These are phyloP conservation scores for Ceratobasidium papillatum DNA, from an alignment of 1,284 basidiomycete genomes.

Conservation along the genomic window DNA sequence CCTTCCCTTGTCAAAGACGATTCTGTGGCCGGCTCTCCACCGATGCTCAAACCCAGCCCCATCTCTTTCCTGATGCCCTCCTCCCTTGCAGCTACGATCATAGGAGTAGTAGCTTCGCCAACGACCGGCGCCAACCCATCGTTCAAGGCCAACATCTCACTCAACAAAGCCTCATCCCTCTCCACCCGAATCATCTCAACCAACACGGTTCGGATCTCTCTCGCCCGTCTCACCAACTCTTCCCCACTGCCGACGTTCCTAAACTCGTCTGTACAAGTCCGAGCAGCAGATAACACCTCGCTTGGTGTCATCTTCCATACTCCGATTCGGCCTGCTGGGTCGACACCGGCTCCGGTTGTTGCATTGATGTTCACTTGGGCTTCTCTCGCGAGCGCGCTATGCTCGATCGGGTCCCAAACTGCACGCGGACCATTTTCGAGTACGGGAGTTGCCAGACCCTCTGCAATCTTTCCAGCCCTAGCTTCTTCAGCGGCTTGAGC, in stretches of 20 bases:
- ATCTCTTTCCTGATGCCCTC: slow-evolving; percentile 8
- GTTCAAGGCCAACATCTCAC: slow-evolving; percentile 74
- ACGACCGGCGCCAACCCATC: slow-evolving; percentile 55
- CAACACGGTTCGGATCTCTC: slow-evolving; percentile 66
- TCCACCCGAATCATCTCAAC: slow-evolving; percentile 65
- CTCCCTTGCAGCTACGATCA: neutral
- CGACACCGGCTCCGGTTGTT: slow-evolving; percentile 26
- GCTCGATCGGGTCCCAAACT: slow-evolving; percentile 82
- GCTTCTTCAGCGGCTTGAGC: slow-evolving; percentile 53
- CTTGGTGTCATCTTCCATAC: slow-evolving; percentile 61
- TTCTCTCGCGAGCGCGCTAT: slow-evolving; percentile 72
- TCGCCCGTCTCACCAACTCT: slow-evolving; percentile 54
- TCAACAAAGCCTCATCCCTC: slow-evolving; percentile 66
- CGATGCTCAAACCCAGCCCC: slow-evolving; percentile 24
- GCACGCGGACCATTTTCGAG: slow-evolving; percentile 53
- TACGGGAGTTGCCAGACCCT: slow-evolving; percentile 26
- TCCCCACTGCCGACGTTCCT: slow-evolving; percentile 23
- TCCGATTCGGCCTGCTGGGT: slow-evolving; percentile 41
- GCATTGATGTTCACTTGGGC: slow-evolving; percentile 39
- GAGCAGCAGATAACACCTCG: slow-evolving; percentile 58
- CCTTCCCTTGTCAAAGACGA: too few relatives aligned
- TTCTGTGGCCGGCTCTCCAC: slow-evolving; percentile 1
- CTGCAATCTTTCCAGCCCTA: slow-evolving; percentile 28
- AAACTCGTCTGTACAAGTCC: slow-evolving; percentile 23
- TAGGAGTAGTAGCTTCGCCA: neutral